Conservation (phyloP, 2,329 filamentous ascomycete species). For the Calcarisporium arbuscula region DNA sequence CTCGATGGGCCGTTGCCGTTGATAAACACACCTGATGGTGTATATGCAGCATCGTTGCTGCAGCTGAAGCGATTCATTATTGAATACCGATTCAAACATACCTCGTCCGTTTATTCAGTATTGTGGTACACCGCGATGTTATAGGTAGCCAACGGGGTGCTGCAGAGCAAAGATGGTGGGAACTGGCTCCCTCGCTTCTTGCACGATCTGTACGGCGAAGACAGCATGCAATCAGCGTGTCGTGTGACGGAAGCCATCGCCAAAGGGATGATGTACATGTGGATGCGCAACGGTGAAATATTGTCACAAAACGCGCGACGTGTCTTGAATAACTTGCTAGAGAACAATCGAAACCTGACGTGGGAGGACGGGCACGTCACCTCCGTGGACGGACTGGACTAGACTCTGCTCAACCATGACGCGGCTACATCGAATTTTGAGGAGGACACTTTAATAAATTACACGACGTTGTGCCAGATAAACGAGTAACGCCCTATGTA, state of each 20-base stretch:
- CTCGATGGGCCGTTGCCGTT: conserved; percentile 24
- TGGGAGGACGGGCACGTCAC: too few species aligned
- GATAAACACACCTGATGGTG: conserved; percentile 22
- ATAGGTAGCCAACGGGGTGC: conserved; percentile 31
- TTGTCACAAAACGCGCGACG: conserved; percentile 17
- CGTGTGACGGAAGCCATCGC: conserved; percentile 28
- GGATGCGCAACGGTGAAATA: conserved; percentile 25
- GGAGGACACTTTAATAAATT: too few species aligned
- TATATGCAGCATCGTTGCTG: conserved; percentile 26
- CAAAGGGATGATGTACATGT: conserved; percentile 28
- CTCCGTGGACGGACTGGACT: too few species aligned
- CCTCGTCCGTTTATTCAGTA: conserved; percentile 27
- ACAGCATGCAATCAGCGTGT: conserved; percentile 25
- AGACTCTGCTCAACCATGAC: too few species aligned
- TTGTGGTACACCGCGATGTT: conserved; percentile 34
- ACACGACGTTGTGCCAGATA: too few species aligned
- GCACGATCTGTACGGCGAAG: conserved; percentile 32
- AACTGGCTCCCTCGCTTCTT: conserved; percentile 29
- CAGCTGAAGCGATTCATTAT: conserved; percentile 32
- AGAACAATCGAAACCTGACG: too few species aligned
- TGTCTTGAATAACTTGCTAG: conserved; percentile 20
- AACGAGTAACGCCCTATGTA: too few species aligned
- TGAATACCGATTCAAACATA: conserved; percentile 25
- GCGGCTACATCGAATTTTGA: too few species aligned
- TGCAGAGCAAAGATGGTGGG: conserved; percentile 20